Base-by-base conservation (phyloP, 768 basidiomycete species). In the Suillus americanus region DNA sequence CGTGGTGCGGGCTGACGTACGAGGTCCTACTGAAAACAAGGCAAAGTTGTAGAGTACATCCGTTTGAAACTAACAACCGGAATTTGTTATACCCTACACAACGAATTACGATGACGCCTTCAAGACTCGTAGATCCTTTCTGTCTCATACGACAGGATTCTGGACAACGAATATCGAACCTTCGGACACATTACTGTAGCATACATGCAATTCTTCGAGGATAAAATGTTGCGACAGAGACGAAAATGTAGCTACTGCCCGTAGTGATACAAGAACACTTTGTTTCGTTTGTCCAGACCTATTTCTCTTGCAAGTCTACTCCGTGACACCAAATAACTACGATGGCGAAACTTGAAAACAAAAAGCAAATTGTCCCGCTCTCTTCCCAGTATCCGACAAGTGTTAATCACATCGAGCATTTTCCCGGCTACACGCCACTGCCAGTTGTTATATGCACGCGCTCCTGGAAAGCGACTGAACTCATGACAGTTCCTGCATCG, bases 1-100 rank as follows among this genome's bases (percentile, higher is more conserved):
- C 7, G 89, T 92, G 9, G 80, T 91, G 48, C 84, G 91, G 48
- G 87, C 86, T 37, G 79, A 84, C 68, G 77, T 81, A 67, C 80
- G 82, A 66, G 82, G 78, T 14, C 82, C 82, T 16, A 63, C 64
- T 33, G 74, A 74, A 63, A 63, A 62, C 54, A 68, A 69, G 48
- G 68, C 78, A 51, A 83, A 81, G 70, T 72, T 82, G 40, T 81
- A 62, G 55, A 20, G 56, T 43, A 54, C 20, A 53, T 62, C 12
- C 30, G 5, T 23, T 18, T 56, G 28, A 62, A 54, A 50, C 20
- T 35, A 25, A 61, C 54, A n/a, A 20, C 12, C 9, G 2, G 20
- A 23, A 56, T 56, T 30, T 57, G 25, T 25, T 40, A 14, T n/a
- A 55, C 16, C 60, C 35, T 33, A 33, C 20, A 51, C 43, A 40